Evolutionary conservation across 2,329 filamentous ascomycete genomes (phyloP), one percentile per base, ranked within the genome.

Genomic region (Trichoderma sp.): DNA sequence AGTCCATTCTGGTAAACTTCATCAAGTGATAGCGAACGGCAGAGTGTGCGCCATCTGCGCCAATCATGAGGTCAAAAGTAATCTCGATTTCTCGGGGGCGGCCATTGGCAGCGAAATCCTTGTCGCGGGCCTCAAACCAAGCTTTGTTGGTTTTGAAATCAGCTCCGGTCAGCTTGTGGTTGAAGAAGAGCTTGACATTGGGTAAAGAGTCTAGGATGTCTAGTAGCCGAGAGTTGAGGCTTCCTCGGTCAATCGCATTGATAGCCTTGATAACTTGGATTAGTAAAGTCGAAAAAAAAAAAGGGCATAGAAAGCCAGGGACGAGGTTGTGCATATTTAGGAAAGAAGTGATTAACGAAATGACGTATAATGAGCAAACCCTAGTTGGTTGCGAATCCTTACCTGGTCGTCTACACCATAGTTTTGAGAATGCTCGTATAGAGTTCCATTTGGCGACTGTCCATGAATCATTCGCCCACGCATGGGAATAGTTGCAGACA

Each of bases 381-480:
- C 11, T 14, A 49, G 47, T 14, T 61, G 24, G 29, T 11, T 21
- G 24, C 14, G 37, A 61, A 57, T 65, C 35, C 86, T 77, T 84
- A 96, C 93, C 78, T 93, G 87, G 71, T 94, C 94, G 74, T 96
- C 91, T 11, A 92, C 86, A 79, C 99, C 96, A 78, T 99, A 99
- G 71, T 90, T 87, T 80, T 99, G 96, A n/a, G 92, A 83, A 75
- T 95, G 90, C 76, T 95, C 90, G 75, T 89, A 92, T 58, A 96
- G 81, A 29, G 88, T 81, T 5, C 93, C 92, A 21, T 86, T 82
- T 10, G 86, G 83, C 24, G 84, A 83, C 74, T 83, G 85, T 40
- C 93, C 89, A 77, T 99, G 96, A 72, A 99, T 96, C 96, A 99
- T 99, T 31, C 96, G 92, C 14, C 94, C 96, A 78, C 91, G 85